These are phyloP conservation scores for Zhuliangozyma blackwelliae DNA, from an alignment of 1,139 yeast genomes.

Conservation along the genomic window DNA sequence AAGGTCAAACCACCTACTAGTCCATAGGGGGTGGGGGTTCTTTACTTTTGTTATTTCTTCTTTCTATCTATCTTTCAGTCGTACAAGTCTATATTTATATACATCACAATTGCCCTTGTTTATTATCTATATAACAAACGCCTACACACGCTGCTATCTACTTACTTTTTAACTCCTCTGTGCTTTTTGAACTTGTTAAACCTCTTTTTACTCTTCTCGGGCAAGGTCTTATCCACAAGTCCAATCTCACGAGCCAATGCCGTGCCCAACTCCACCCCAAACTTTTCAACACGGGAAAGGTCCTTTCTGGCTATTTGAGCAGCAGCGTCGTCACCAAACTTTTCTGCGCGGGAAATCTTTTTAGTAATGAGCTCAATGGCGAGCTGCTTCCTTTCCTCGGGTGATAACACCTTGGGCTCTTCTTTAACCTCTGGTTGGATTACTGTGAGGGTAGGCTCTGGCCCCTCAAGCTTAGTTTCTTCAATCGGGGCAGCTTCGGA, in stretches of 20 bases:
- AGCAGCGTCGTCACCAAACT: slow-evolving; percentile 64
- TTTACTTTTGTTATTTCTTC: too few relatives aligned
- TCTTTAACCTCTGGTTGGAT: slow-evolving; percentile 20
- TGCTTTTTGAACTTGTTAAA: too few relatives aligned
- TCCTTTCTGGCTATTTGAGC: slow-evolving; percentile 55
- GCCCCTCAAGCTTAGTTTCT: slow-evolving; percentile 7
- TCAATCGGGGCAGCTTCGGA: slow-evolving; percentile 16
- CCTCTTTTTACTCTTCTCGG: slow-evolving; percentile 9
- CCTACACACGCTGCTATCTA: too few relatives aligned
- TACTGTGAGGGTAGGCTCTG: slow-evolving; percentile 11
- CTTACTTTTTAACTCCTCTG: too few relatives aligned
- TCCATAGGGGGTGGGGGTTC: too few relatives aligned
- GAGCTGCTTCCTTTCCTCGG: slow-evolving; percentile 66
- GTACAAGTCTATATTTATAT: too few relatives aligned
- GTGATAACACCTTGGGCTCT: slow-evolving; percentile 42
- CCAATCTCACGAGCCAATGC: slow-evolving; percentile 68
- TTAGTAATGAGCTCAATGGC: slow-evolving; percentile 67
- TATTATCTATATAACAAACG: too few relatives aligned
- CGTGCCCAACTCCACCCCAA: slow-evolving; percentile 72
- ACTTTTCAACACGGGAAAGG: slow-evolving; percentile 71
- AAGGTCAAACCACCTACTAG: too few relatives aligned
- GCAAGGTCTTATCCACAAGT: slow-evolving; percentile 35
- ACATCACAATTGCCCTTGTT: too few relatives aligned
- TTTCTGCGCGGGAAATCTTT: slow-evolving; percentile 68
- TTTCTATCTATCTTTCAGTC: too few relatives aligned